Evolutionary conservation across 2,329 filamentous ascomycete species (phyloP), one percentile per base, ranked within the genome.

Genomic region (Neopestalotiopsis rosae): DNA sequence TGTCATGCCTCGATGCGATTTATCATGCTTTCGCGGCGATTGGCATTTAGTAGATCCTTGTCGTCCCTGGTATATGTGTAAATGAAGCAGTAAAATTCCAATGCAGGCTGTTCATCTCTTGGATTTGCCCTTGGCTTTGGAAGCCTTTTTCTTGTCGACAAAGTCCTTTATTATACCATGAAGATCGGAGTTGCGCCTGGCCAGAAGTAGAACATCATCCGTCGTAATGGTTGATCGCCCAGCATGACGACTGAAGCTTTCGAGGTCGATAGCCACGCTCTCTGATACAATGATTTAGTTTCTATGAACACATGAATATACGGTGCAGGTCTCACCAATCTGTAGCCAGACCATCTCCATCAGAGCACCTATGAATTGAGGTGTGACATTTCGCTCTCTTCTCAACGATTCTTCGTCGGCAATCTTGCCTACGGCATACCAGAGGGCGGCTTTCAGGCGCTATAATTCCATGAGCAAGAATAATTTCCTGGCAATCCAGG

Each of bases 171-270:
- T 86, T 42, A 98, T 90, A 17, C 86, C 86, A 73, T 95, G 90
- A 24, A 99, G 81, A 20, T 94, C 94, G 68, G 95, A 92, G 75
- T 98, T 99, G 69, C 95, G 90, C 70, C 96, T 86, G 32, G 94
- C 91, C 38, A 99, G 88, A 7, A 99, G 87, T 75, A 98, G 83
- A 13, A 98, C 95, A 78, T 99, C 96, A 65, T 95, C 92, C 0
- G 92, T 92, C 49, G 91, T 94, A 72, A 99, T 88, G 0, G 91
- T 95, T 2, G 89, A 89, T 32, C 95, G 89, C 1, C 93, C 92
- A 12, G 93, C 95, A 81, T 99, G 96, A 66, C 90, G 90, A 75
- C 84, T 85, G 73, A 88, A 86, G 73, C 79, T 86, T 76, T 89
- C 88, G 24, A 90, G 80, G 71, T 90, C 88, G 17, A 83, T 79